Conservation (phyloP, 1,139 yeast genomes). For the Geotrichum reessii region DNA sequence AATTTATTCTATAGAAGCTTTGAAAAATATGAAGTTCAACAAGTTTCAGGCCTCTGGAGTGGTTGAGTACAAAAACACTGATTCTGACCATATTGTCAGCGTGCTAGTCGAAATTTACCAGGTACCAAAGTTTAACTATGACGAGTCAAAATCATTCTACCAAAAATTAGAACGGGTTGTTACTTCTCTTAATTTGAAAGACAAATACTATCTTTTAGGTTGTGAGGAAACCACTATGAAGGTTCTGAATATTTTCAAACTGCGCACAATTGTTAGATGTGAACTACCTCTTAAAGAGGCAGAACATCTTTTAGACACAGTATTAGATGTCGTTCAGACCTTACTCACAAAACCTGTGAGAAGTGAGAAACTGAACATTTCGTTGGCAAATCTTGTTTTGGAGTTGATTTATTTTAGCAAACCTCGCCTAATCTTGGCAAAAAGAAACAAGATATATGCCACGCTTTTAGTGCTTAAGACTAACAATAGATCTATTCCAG, state of each 20-base stretch:
- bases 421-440: not conserved
- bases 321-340: not conserved
- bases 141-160: not conserved
- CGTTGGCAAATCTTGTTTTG: conserved; percentile 2
- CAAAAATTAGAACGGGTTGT: not conserved
- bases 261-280: conserved; percentile 6
- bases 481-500: not conserved
- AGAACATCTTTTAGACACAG: not conserved
- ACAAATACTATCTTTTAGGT: not conserved
- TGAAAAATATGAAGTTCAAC: not conserved
- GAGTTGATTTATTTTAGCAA: conserved; percentile 3
- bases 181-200: not conserved
- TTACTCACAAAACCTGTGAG: not conserved
- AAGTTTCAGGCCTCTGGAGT: not conserved
- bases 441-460: not conserved
- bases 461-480: not conserved
- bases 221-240: conserved; percentile 7
- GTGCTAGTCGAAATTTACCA: not conserved
- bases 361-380: not conserved
- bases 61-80: not conserved
- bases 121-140: not conserved
- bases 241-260: conserved; percentile 10
- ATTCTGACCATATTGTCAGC: not conserved
- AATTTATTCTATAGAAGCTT: not conserved
- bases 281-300: not conserved